A percentile compares a stretch with the other conserved stretches of the same genome.
Evolutionary conservation across 2,329 filamentous ascomycete genomes (phyloP).

Genomic region (Microdochium nivale): DNA sequence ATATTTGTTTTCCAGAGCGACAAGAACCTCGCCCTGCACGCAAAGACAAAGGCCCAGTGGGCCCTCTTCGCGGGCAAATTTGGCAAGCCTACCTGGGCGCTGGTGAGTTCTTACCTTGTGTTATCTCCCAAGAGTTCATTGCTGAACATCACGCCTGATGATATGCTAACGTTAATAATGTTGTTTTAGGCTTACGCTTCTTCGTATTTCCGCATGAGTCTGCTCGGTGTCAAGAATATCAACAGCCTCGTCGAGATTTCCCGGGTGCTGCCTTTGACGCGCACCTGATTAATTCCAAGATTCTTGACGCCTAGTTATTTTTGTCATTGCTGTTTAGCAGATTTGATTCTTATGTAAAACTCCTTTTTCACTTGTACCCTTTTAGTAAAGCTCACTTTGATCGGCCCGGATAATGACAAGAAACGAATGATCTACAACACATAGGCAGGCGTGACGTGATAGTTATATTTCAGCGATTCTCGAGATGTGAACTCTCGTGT

Average conservation of each 20-base stretch:
- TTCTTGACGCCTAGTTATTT: neutral
- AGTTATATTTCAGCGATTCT: too few species aligned
- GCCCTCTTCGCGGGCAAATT: conserved; percentile 11
- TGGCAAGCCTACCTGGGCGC: conserved; percentile 12
- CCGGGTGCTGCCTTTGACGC: conserved; percentile 21
- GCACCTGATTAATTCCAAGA: neutral
- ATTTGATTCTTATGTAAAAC: too few species aligned
- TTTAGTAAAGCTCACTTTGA: too few species aligned
- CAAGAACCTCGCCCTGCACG: conserved; percentile 13
- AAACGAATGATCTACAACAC: too few species aligned
- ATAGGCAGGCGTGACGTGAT: too few species aligned
- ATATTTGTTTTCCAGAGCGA: conserved; percentile 25
- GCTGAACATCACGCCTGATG: too few species aligned
- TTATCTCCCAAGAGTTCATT: too few species aligned
- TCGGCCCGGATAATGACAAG: too few species aligned
- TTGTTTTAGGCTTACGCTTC: conserved; percentile 23
- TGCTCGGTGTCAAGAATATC: conserved; percentile 35
- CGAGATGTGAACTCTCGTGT: too few species aligned
- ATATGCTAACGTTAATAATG: too few species aligned
- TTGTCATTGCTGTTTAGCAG: too few species aligned
- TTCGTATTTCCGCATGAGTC: conserved; percentile 33
- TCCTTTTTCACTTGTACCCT: too few species aligned
- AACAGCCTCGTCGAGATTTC: conserved; percentile 36
- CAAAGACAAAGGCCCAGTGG: conserved; percentile 12
- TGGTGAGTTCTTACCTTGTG: conserved; percentile 11